Conservation (phyloP, 306 rosid species). For the Acacia acuminata region DNA sequence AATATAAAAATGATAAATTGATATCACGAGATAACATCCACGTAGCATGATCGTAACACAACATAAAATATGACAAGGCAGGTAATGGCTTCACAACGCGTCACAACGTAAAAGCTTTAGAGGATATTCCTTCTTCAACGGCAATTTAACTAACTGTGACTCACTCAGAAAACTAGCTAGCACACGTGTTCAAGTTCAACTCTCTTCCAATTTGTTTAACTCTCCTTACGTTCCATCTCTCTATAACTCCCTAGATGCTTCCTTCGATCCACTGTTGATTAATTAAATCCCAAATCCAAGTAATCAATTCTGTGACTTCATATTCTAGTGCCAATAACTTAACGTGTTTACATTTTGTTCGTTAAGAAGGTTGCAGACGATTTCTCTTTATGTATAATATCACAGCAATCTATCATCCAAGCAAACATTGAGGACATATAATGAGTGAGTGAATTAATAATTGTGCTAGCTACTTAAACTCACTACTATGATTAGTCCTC, state of each 20-base stretch:
- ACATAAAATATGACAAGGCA: not conserved
- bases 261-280: not conserved
- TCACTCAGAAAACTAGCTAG: not conserved
- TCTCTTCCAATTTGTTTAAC: not conserved
- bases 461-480: not conserved
- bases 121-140: slow-evolving; percentile 24
- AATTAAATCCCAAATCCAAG: not conserved
- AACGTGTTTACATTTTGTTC: not conserved
- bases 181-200: not conserved
- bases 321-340: not conserved
- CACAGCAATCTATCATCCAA: too few species aligned
- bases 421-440: not conserved
- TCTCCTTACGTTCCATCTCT: not conserved
- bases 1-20: not conserved
- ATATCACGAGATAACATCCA: not conserved
- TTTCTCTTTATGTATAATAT: not conserved
- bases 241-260: too few species aligned
- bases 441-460: not conserved
- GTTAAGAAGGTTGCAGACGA: not conserved
- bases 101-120: not conserved
- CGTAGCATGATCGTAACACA: not conserved
- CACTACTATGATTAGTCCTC: not conserved
- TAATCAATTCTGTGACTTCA: not conserved
- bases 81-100: not conserved
- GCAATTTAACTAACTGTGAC: not conserved